Evolutionary conservation across 2,329 filamentous ascomycete species (phyloP).

Genomic region (Aspergillus pseudonomiae): DNA sequence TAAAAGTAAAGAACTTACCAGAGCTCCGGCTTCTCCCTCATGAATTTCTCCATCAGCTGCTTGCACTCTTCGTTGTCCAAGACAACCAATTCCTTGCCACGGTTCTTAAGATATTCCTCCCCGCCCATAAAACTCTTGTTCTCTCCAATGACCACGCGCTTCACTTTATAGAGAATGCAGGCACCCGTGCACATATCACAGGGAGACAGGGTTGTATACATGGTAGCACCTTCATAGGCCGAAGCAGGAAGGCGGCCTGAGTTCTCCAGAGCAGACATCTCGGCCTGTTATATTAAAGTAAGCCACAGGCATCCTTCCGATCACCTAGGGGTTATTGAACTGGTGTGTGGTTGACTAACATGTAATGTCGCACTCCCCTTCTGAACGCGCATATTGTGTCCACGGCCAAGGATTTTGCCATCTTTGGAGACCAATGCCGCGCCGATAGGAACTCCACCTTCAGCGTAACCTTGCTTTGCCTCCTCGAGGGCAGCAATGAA

Average conservation of each 20-base stretch:
- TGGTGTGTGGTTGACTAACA: constrained; percentile 48
- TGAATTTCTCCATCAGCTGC: constrained; percentile 71
- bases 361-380: constrained; percentile 72
- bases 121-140: constrained; percentile 75
- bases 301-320: not conserved
- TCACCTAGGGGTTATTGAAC: not conserved
- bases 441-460: constrained; percentile 63
- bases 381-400: constrained; percentile 77
- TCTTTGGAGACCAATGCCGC: constrained; percentile 68
- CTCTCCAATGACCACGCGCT: constrained; percentile 75
- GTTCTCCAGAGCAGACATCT: constrained; percentile 75
- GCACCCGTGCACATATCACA: constrained; percentile 84
- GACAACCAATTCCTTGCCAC: constrained; percentile 74
- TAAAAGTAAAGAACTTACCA: constrained; percentile 56
- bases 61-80: constrained; percentile 67
- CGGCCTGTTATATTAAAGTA: constrained; percentile 56
- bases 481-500: constrained; percentile 63
- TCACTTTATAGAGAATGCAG: constrained; percentile 74
- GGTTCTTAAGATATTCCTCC: constrained; percentile 68
- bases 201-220: constrained; percentile 79
- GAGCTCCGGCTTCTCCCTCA: constrained; percentile 70
- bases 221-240: constrained; percentile 71
- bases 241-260: constrained; percentile 71
- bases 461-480: constrained; percentile 56
- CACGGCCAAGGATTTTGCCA: constrained; percentile 70